Evolutionary conservation across 805 yeast genomes (phyloP), one percentile per base, ranked within the genome.

Genomic region (Wickerhamomyces bovis): DNA sequence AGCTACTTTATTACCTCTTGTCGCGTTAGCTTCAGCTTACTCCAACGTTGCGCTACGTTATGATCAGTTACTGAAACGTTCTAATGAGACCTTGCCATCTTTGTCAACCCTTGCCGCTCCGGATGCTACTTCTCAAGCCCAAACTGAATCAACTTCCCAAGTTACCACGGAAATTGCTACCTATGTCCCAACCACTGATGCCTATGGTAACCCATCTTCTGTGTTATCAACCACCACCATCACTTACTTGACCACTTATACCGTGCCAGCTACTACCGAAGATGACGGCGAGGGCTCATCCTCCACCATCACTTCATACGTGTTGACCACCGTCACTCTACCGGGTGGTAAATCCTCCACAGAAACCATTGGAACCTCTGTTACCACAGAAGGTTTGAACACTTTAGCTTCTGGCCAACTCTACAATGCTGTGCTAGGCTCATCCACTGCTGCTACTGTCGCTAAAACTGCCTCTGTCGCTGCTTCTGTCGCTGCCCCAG

Each of bases 31-130:
- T 20, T 33, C 54, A 6, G 58, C 58, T 8, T 53, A 55, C 38
- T 46, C 60, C 21, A 55, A 58, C 49, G n/a, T 55, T 36, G 61
- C 61, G 6, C 43, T 53, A 33, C 53, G 61, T 53, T 55, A 47
- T 38, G 56, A 52, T 36, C 52, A 48, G 8, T 43, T 58, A 7
- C 26, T 52, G 33, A 58, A 58, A 42, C 56, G 61, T 47, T 19
- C 43, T 25, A 47, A 51, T 30, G 54, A 49, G 9, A 39, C 53
- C n/a, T 28, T 18, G 16, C 15, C 38, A 8, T 26, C 46, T 16
- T 18, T n/a, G 12, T 15, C 33, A 12, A 13, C 41, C 6, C 28
- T 28, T 21, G 21, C 23, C 12, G 41, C 25, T 28, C 46, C 35
- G n/a, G 41, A 39, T 23, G 19, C 39, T 10, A 28, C 43, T 20